phyloP scores from a whole-genome alignment of 2,329 filamentous ascomycete species.

The Diaporthe eres region DNA sequence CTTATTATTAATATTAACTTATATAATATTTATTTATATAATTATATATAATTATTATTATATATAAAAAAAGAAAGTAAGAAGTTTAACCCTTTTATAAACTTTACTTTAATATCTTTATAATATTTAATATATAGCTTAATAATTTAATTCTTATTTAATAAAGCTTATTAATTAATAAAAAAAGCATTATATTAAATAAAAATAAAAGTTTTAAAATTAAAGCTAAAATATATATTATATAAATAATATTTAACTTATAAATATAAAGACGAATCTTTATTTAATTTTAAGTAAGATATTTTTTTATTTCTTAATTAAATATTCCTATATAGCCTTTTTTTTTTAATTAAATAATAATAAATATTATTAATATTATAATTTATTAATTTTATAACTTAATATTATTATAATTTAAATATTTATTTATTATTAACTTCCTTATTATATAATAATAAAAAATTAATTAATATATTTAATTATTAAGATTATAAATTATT shows the following conservation, averaged over 20 bases:
- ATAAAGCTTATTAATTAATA: background rate
- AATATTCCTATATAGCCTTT: too few relatives aligned
- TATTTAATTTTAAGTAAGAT: background rate
- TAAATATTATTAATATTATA: background rate
- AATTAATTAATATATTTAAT: background rate
- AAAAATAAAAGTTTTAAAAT: background rate
- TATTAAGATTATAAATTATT: background rate
- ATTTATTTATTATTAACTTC: background rate
- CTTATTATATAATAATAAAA: background rate
- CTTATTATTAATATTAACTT: too few relatives aligned
- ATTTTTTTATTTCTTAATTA: background rate
- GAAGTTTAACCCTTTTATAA: background rate
- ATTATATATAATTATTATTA: background rate
- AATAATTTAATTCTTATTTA: background rate
- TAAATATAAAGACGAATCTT: background rate
- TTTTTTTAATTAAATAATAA: background rate
- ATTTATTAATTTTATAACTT: background rate
- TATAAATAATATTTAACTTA: background rate
- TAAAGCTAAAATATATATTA: background rate
- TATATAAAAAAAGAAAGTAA: background rate
- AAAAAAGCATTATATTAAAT: background rate
- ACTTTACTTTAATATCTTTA: too few relatives aligned
- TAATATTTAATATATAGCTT: background rate
- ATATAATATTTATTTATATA: background rate
- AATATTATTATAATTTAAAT: background rate